phyloP scores from a whole-genome alignment of 768 basidiomycete genomes.

The Xerocomellus intermedius region DNA sequence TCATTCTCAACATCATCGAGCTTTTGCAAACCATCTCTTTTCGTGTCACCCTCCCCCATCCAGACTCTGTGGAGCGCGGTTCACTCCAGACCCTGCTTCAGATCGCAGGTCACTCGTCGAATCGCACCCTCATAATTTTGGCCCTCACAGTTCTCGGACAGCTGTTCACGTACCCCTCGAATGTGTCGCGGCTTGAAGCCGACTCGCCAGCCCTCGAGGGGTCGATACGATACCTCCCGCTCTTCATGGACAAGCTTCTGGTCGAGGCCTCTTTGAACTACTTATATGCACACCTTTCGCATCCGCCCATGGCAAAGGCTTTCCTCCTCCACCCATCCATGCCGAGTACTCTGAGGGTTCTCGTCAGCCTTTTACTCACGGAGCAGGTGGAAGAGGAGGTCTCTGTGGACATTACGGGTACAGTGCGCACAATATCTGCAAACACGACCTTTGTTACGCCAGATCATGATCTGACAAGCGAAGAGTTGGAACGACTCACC shows the following conservation, averaged over 20 bases:
- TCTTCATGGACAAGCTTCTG: slow-evolving; percentile 66
- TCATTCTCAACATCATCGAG: slow-evolving; percentile 69
- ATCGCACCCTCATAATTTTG: slow-evolving; percentile 74
- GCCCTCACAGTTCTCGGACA: slow-evolving; percentile 58
- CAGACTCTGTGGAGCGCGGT: slow-evolving; percentile 39
- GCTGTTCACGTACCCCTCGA: slow-evolving; percentile 60
- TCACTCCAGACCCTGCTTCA: slow-evolving; percentile 58
- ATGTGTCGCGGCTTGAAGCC: slow-evolving; percentile 50
- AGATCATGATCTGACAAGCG: slow-evolving; percentile 66
- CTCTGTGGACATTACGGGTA: slow-evolving; percentile 59
- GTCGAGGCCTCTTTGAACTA: slow-evolving; percentile 73
- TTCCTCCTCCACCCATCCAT: slow-evolving; percentile 72
- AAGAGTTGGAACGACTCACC: slow-evolving; percentile 63
- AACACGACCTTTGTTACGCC: slow-evolving; percentile 44
- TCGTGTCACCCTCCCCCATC: slow-evolving; percentile 39
- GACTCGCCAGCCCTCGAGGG: slow-evolving; percentile 60
- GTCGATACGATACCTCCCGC: slow-evolving; percentile 69
- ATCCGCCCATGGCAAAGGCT: slow-evolving; percentile 71
- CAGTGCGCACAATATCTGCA: slow-evolving; percentile 57
- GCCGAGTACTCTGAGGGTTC: slow-evolving; percentile 64
- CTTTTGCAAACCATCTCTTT: slow-evolving; percentile 62
- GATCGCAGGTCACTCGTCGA: slow-evolving; percentile 56
- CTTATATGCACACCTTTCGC: slow-evolving; percentile 71
- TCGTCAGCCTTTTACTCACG: slow-evolving; percentile 62
- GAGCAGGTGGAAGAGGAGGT: slow-evolving; percentile 74